Percentiles rank a stretch among this genome's conserved stretches.
Evolutionary conservation across 768 basidiomycete genomes (phyloP).

Genomic region (Arthromyces matolae): DNA sequence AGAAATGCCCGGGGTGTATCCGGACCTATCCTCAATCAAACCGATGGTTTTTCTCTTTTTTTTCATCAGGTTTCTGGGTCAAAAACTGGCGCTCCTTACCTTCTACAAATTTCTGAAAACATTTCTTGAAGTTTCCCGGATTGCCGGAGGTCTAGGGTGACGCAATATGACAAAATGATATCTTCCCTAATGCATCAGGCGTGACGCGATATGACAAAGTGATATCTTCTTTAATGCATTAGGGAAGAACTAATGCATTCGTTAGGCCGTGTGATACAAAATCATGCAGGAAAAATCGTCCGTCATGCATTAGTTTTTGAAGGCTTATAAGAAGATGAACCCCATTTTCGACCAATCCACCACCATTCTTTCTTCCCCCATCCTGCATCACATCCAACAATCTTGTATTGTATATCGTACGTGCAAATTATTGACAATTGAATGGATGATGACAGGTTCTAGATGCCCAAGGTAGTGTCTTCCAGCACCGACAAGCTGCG

Average conservation of each 20-base stretch:
- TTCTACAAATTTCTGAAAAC: neutral
- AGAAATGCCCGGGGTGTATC: neutral
- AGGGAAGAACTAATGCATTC: neutral
- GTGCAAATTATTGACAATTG: neutral
- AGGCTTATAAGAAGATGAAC: too few species aligned
- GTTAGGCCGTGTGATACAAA: neutral
- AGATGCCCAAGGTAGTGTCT: neutral
- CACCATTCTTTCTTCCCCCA: neutral
- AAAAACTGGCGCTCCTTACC: neutral
- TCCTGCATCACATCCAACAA: neutral
- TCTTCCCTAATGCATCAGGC: neutral
- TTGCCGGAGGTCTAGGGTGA: neutral
- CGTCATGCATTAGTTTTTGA: neutral
- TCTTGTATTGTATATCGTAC: too few species aligned
- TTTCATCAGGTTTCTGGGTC: neutral
- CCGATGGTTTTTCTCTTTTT: neutral
- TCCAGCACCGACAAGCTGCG: neutral
- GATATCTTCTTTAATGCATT: too few species aligned
- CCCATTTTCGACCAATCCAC: too few species aligned
- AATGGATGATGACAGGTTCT: neutral
- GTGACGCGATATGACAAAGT: too few species aligned
- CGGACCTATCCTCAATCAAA: neutral
- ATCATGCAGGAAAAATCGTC: neutral
- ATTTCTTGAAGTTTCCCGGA: neutral
- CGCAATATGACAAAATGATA: too few species aligned